Conservation (phyloP, 2,329 filamentous ascomycete genomes). For the Fusarium nanum region DNA sequence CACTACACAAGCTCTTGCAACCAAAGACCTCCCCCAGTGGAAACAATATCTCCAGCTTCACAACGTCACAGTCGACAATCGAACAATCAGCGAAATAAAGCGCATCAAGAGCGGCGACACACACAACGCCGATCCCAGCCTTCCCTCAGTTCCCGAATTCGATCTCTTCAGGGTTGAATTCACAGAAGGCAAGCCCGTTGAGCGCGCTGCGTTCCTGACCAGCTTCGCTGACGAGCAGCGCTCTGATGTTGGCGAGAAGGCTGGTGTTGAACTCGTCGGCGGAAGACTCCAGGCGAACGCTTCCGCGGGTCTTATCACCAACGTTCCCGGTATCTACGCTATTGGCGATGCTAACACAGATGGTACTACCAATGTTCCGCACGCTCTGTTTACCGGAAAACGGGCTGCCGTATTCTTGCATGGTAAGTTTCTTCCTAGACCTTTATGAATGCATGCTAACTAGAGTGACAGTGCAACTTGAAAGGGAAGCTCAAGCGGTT, state of each 20-base stretch:
- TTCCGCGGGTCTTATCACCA: conserved; percentile 61
- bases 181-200: conserved; percentile 55
- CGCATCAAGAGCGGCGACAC: conserved; percentile 57
- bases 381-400: conserved; percentile 71
- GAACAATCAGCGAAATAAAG: conserved; percentile 61
- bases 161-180: conserved; percentile 69
- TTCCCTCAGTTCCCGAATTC: conserved; percentile 60
- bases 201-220: conserved; percentile 64
- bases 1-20: conserved; percentile 53
- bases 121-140: conserved; percentile 53
- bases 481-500: conserved; percentile 52
- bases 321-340: conserved; percentile 65
- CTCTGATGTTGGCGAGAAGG: conserved; percentile 58
- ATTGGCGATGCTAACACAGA: conserved; percentile 71
- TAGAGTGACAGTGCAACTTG: conserved; percentile 53
- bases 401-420: conserved; percentile 67
- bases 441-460: background rate
- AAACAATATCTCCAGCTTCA: conserved; percentile 60
- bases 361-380: conserved; percentile 69
- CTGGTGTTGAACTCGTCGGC: conserved; percentile 60
- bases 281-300: conserved; percentile 58
- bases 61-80: conserved; percentile 66
- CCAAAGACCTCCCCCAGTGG: conserved; percentile 59
- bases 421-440: conserved; percentile 54
- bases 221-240: conserved; percentile 61